Percentiles rank a stretch among this genome's conserved stretches.
These are phyloP conservation scores for Vanrija sp. DNA, from an alignment of 1,284 basidiomycete genomes.

Conservation along the genomic window DNA sequence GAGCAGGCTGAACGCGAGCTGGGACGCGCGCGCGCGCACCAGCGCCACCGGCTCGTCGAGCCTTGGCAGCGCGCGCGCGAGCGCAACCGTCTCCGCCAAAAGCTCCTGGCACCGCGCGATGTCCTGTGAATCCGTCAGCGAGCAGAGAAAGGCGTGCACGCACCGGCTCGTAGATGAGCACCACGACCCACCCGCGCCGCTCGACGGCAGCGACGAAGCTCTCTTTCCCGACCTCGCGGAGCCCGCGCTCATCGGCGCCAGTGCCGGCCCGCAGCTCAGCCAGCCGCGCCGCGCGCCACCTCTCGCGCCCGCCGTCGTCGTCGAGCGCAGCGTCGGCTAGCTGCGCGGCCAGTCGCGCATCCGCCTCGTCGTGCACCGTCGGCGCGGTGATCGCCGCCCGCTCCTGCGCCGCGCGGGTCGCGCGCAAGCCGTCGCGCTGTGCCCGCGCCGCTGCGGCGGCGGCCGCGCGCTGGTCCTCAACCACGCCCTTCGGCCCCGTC, in stretches of 20 bases:
- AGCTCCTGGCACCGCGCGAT: conserved; percentile 35
- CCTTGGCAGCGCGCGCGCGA: conserved; percentile 2
- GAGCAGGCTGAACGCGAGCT: conserved; percentile 39
- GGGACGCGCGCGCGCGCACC: conserved; percentile 38
- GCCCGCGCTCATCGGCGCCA: conserved; percentile 1
- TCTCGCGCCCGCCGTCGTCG: conserved; percentile 6
- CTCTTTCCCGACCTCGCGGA: conserved; percentile 39
- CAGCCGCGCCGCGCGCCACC: conserved; percentile 5
- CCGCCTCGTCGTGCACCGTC: conserved; percentile 30
- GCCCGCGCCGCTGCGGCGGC: conserved; percentile 2
- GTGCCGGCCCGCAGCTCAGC: conserved; percentile 12
- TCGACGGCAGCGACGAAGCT: conserved; percentile 42
- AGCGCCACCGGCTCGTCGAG: conserved; percentile 14
- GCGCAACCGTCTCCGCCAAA: conserved; percentile 11
- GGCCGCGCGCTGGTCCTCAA: conserved; percentile 30
- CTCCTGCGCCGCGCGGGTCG: conserved; percentile 18
- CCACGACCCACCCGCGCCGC: conserved; percentile 36
- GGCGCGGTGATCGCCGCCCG: conserved; percentile 24
- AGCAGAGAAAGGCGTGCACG: conserved; percentile 20
- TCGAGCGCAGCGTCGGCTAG: neutral
- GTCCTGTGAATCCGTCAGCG: conserved; percentile 23
- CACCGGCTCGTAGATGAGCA: conserved; percentile 46
- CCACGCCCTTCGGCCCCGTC: conserved; percentile 47
- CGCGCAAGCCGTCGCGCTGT: conserved; percentile 1
- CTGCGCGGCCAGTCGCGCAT: conserved; percentile 3